phyloP scores from a whole-genome alignment of 2,329 filamentous ascomycete species.

The Fusarium sp. region DNA sequence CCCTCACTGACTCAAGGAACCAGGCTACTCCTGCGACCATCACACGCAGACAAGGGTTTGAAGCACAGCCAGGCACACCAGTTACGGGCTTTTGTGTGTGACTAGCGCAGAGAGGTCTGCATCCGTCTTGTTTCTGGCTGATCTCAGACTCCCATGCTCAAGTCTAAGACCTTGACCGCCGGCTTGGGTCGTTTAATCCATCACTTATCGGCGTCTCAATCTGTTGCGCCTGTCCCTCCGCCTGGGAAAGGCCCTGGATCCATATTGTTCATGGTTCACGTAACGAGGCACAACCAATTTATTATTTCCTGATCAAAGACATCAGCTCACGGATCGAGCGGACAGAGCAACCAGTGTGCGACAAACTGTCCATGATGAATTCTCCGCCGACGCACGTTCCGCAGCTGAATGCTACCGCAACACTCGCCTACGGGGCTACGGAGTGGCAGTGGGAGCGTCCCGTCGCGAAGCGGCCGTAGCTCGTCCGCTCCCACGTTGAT shows the following conservation, averaged over 20 bases:
- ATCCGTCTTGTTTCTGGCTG: neutral
- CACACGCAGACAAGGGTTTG: conserved; percentile 16
- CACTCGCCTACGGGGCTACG: conserved; percentile 18
- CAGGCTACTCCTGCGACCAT: conserved; percentile 18
- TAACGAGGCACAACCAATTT: neutral
- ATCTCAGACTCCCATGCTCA: conserved; percentile 4
- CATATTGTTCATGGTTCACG: conserved; percentile 8
- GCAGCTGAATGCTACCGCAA: conserved; percentile 12
- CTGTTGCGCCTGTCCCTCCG: conserved; percentile 21
- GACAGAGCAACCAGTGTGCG: conserved; percentile 2
- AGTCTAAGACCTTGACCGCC: conserved; percentile 9
- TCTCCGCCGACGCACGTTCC: conserved; percentile 30
- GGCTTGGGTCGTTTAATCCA: conserved; percentile 16
- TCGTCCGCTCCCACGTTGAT: conserved; percentile 31
- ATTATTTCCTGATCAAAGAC: neutral
- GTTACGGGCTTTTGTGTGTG: conserved; percentile 24
- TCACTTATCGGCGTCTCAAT: conserved; percentile 11
- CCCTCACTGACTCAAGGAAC: conserved; percentile 30
- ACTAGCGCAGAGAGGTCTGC: conserved; percentile 12
- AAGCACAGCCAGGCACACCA: conserved; percentile 29
- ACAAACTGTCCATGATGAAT: conserved; percentile 10
- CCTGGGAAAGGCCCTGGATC: conserved; percentile 8
- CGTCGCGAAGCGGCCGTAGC: conserved; percentile 34
- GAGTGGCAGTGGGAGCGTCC: conserved; percentile 34
- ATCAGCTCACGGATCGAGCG: conserved; percentile 1